These are phyloP conservation scores for Lentinula guzmanii DNA, from an alignment of 768 basidiomycete genomes.

Conservation along the genomic window DNA sequence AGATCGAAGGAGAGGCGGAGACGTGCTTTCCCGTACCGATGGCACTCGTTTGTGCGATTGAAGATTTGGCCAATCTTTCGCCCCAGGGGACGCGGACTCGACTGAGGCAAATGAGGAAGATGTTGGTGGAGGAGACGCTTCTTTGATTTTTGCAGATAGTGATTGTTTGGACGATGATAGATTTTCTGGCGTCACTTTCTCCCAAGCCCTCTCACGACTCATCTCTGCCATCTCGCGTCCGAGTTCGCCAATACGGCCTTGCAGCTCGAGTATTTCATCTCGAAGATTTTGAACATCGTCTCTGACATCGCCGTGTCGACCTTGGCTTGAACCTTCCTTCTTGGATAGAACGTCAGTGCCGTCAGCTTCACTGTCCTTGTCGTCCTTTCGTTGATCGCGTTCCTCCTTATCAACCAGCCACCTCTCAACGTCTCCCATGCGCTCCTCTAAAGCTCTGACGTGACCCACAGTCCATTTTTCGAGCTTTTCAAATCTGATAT, in stretches of 20 bases:
- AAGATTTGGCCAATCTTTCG: background rate
- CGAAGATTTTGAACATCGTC: constrained; percentile 42
- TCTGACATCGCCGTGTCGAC: background rate
- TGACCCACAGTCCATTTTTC: constrained; percentile 89
- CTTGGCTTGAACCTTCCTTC: background rate
- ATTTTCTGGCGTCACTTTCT: background rate
- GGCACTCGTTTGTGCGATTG: constrained; percentile 2
- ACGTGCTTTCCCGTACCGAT: constrained; percentile 2
- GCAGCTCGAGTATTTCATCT: constrained; percentile 67
- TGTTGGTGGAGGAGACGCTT: background rate
- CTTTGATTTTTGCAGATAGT: background rate
- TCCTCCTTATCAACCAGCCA: constrained; percentile 86
- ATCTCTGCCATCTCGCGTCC: constrained; percentile 68
- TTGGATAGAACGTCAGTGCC: constrained; percentile 9
- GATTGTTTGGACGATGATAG: background rate
- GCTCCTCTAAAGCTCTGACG: constrained; percentile 82
- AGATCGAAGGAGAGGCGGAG: constrained; percentile 3
- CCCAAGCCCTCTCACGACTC: background rate
- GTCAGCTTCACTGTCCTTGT: background rate
- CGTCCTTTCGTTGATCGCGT: constrained; percentile 11
- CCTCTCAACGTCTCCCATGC: constrained; percentile 88
- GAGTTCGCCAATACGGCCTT: constrained; percentile 66
- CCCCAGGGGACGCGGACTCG: background rate
- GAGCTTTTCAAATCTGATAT: constrained; percentile 66
- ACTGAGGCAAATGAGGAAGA: constrained; percentile 1